Base-by-base conservation (phyloP, 2,329 filamentous ascomycete genomes). In the Ophiosphaerella narmari region DNA sequence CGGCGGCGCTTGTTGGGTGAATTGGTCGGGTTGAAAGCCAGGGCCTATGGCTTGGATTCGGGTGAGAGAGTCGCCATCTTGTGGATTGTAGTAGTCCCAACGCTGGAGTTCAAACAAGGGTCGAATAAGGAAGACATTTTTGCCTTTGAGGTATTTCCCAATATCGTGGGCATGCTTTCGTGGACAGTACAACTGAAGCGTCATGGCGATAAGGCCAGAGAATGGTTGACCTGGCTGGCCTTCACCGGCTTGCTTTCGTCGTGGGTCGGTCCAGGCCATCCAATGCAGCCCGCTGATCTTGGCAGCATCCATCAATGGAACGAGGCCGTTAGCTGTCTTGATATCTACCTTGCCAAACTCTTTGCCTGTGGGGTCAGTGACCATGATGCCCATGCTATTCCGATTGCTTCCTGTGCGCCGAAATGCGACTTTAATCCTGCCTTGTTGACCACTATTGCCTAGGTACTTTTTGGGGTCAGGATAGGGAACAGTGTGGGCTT, bases 121-220 rank as follows among this genome's bases (percentile, higher is more conserved):
- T 79, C 83, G 33, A 16, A 84, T 78, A 9, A 97, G 78, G 74
- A 83, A 86, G 16, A 94, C 73, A 51, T 86, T 83, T 55, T 82
- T 82, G 56, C 85, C 85, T 2, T 81, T 81, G 1, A 97, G 79
- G 49, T 84, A 83, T 44, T 76, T 82, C 2, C 90, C 92, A 34
- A 97, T 82, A 8, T 80, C 77, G 9, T 78, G 78, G 3, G 83
- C 86, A 53, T 83, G 82, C 49, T 84, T 86, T 33, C 86, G 80
- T 6, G 89, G 86, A 1, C 90, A 91, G 63, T 94, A 97, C 7
- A 97, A 68, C 60, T 90, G 90, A 23, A 96, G 77, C 18, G 89
- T 85, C 23, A 93, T 78, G 11, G 78, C 78, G 52, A 72, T 65
- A 5, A 74, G 62, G 4, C 56, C 50, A 7, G 58, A 62, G 7